phyloP scores from a whole-genome alignment of 1,284 basidiomycete genomes.

The Naganishia sp. region DNA sequence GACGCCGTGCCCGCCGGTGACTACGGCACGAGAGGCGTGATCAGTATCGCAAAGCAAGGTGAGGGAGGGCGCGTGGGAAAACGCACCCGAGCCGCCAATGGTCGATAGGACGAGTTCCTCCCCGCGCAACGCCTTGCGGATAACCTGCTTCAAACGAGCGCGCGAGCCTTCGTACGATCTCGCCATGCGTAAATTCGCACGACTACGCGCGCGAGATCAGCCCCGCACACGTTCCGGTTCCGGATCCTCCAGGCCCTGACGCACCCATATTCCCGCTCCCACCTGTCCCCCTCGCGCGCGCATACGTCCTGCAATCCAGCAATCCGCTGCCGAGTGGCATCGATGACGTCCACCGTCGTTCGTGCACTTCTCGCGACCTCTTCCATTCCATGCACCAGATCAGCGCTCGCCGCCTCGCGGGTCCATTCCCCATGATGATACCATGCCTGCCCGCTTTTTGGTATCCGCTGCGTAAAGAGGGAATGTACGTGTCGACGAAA shows the following conservation, averaged over 20 bases:
- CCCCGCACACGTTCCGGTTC: too few species aligned
- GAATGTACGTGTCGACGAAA: conserved; percentile 1
- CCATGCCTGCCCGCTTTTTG: conserved; percentile 2
- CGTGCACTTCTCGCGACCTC: neutral
- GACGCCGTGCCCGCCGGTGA: conserved; percentile 50
- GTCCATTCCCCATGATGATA: conserved; percentile 11
- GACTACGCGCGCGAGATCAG: neutral
- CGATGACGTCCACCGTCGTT: neutral
- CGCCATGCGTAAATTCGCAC: conserved; percentile 25
- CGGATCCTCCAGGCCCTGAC: neutral
- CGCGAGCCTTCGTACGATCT: conserved; percentile 29
- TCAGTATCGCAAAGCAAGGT: neutral
- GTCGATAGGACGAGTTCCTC: conserved; percentile 44
- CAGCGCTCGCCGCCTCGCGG: too few species aligned
- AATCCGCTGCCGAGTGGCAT: conserved; percentile 15
- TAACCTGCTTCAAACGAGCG: conserved; percentile 35
- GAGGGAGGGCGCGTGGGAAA: neutral
- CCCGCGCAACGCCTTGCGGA: conserved; percentile 46
- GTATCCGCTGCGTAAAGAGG: conserved; percentile 2
- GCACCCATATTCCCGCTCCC: conserved; percentile 29
- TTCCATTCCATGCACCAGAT: neutral
- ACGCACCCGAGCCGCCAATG: conserved; percentile 51
- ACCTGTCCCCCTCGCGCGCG: conserved; percentile 4
- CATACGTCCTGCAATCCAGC: conserved; percentile 18
- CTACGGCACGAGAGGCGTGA: conserved; percentile 33